Base-by-base conservation (phyloP, 1,284 basidiomycete genomes). In the Ustilago bromivora region DNA sequence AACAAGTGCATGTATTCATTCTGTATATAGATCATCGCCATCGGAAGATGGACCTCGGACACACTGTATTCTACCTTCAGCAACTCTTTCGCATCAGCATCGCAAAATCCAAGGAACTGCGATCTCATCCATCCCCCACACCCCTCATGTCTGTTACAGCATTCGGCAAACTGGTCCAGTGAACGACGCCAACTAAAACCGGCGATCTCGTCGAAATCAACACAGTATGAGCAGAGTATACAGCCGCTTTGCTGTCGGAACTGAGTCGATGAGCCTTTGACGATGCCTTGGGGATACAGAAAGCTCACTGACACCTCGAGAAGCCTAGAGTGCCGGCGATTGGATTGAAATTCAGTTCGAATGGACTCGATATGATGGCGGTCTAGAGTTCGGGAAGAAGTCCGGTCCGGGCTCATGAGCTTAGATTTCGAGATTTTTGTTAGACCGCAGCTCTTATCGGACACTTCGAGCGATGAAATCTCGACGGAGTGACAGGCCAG, bases 41-140 rank as follows among this genome's bases (percentile, higher is more conserved):
- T 13, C 11, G 28, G 28, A 51, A 31, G 49, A 64, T 46, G 46
- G 53, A 51, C 55, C 46, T 31, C 47, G 15, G 34, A 49, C 46
- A 62, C 61, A 54, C 64, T 66, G 64, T 66, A 65, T 65, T 52
- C 40, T 65, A 65, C 40, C 9, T 17, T 47, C 47, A 49, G 46
- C 46, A 28, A 35, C 43, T 40, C 31, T 53, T 19, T 38, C 32
- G 43, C 61, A 63, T 49, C 36, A 51, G 31, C 43, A 55, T 13
- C 28, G 23, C 19, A 6, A 46, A 36, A 51, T 57, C 28, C 31
- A 46, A 41, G 47, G 28, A 23, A 35, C 40, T 62, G 23, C 51
- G n/a, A n/a, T 19, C 19, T 32, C 34, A 32, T 34, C 23, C 12
- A 41, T n/a, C 31, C 31, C 15, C 0, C 17, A 15, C 6, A 19